Evolutionary conservation across 179 eudicot species (phyloP).

Genomic region (Silene coronaria): DNA sequence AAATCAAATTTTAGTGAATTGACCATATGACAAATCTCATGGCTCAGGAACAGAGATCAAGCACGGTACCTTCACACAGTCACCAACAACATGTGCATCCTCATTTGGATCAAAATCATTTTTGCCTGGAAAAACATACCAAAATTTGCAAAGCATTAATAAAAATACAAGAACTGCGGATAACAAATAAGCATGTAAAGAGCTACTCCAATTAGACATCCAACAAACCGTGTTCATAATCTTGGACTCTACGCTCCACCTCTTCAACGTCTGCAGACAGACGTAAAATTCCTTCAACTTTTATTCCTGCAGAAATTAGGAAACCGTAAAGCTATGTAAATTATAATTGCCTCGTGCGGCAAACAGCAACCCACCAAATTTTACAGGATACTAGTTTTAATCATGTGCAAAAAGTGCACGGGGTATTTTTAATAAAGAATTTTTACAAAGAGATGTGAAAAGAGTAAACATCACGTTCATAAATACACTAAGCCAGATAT

Average conservation of each 20-base stretch:
- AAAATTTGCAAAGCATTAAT: slow-evolving; percentile 10
- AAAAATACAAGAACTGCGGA: not conserved
- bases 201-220: not conserved
- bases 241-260: slow-evolving; percentile 94
- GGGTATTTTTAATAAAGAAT: no score
- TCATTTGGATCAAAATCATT: slow-evolving; percentile 77
- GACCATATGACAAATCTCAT: slow-evolving; percentile 5
- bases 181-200: not conserved
- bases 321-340: slow-evolving; percentile 3
- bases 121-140: slow-evolving; percentile 51
- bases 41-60: slow-evolving; percentile 5
- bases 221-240: slow-evolving; percentile 78
- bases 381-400: not conserved
- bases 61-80: slow-evolving; percentile 79
- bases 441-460: no score
- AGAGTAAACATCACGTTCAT: no score
- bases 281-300: slow-evolving; percentile 92
- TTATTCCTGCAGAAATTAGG: slow-evolving; percentile 44
- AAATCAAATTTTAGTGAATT: slow-evolving; percentile 18
- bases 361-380: not conserved
- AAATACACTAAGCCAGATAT: no score
- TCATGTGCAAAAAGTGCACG: no score
- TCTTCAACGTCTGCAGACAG: slow-evolving; percentile 98
- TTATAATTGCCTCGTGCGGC: not conserved
- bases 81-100: slow-evolving; percentile 98